Percentiles rank a stretch among this genome's conserved stretches.
Evolutionary conservation across 2,329 filamentous ascomycete genomes (phyloP).

Genomic region (Conoideocrella luteorostrata): DNA sequence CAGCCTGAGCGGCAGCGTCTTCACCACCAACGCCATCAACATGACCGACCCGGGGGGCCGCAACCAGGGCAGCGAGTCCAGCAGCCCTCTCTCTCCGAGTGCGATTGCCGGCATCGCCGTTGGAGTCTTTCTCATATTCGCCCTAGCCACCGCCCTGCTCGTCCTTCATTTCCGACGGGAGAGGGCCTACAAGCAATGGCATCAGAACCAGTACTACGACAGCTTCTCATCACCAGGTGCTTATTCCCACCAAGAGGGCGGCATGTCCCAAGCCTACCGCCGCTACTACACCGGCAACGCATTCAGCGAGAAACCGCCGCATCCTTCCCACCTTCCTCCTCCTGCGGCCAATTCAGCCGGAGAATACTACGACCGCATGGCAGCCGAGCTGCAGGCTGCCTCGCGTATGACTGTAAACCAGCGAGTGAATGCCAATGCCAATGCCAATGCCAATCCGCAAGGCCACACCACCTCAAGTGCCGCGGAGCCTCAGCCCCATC

Average conservation of each 20-base stretch:
- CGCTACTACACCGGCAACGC: constrained; percentile 15
- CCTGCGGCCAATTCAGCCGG: constrained; percentile 22
- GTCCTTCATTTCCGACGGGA: constrained; percentile 42
- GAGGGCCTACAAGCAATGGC: constrained; percentile 21
- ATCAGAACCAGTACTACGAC: constrained; percentile 10
- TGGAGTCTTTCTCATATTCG: constrained; percentile 35
- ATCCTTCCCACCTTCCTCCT: too few relatives aligned
- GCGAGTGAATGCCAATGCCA: not conserved
- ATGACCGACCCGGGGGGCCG: constrained; percentile 22
- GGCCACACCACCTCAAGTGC: constrained; percentile 23
- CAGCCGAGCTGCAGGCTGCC: constrained; percentile 17
- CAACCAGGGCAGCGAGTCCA: constrained; percentile 15
- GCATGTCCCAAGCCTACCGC: constrained; percentile 18
- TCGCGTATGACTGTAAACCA: not conserved
- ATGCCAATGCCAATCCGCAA: not conserved
- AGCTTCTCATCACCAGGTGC: constrained; percentile 15
- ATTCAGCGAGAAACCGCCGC: constrained; percentile 16
- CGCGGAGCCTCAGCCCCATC: too few relatives aligned
- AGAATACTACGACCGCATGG: constrained; percentile 35
- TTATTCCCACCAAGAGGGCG: constrained; percentile 20
- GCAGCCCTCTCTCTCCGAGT: constrained; percentile 34
- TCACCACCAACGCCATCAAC: constrained; percentile 29
- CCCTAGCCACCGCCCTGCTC: constrained; percentile 38
- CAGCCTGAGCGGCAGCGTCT: constrained; percentile 37
- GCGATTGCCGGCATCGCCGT: constrained; percentile 49